phyloP scores from a whole-genome alignment of 768 basidiomycete genomes.

The Pisolithus orientalis region DNA sequence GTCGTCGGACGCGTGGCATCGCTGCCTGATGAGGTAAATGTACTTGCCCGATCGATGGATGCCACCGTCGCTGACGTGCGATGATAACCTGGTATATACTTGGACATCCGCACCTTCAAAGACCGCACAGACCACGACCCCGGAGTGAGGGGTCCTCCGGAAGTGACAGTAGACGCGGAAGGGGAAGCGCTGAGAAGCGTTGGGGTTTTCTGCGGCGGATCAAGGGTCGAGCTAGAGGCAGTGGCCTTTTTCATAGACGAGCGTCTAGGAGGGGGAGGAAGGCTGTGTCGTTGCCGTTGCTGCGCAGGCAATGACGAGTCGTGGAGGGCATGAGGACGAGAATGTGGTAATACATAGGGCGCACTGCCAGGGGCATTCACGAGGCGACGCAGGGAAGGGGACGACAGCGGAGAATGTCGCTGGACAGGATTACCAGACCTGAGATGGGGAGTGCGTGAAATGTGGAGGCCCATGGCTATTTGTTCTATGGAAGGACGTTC shows the following conservation, averaged over 20 bases:
- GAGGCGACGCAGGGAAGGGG: slow-evolving; percentile 9
- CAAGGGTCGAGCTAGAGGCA: slow-evolving; percentile 15
- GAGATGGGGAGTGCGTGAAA: slow-evolving; percentile 70
- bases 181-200: slow-evolving; percentile 14
- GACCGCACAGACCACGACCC: slow-evolving; percentile 28
- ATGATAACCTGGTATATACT: slow-evolving; percentile 40
- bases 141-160: slow-evolving; percentile 23
- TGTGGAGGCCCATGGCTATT: slow-evolving; percentile 76
- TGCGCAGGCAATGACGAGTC: slow-evolving; percentile 17
- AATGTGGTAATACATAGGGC: slow-evolving; percentile 7
- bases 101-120: slow-evolving; percentile 47
- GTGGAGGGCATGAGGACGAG: slow-evolving; percentile 24
- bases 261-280: slow-evolving; percentile 53
- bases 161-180: slow-evolving; percentile 31
- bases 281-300: slow-evolving; percentile 21
- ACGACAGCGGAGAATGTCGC: slow-evolving; percentile 13
- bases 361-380: slow-evolving; percentile 25
- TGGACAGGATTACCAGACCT: slow-evolving; percentile 30
- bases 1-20: slow-evolving; percentile 35
- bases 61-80: slow-evolving; percentile 32
- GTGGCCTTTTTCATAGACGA: slow-evolving; percentile 60
- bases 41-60: slow-evolving; percentile 28
- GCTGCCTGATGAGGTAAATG: slow-evolving; percentile 27
- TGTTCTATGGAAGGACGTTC: slow-evolving; percentile 63
- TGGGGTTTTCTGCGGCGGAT: slow-evolving; percentile 13